Percentiles rank a stretch among this genome's conserved stretches.
Evolutionary conservation across 148 eudicot species (phyloP).

Genomic region (Limonium bicolor): DNA sequence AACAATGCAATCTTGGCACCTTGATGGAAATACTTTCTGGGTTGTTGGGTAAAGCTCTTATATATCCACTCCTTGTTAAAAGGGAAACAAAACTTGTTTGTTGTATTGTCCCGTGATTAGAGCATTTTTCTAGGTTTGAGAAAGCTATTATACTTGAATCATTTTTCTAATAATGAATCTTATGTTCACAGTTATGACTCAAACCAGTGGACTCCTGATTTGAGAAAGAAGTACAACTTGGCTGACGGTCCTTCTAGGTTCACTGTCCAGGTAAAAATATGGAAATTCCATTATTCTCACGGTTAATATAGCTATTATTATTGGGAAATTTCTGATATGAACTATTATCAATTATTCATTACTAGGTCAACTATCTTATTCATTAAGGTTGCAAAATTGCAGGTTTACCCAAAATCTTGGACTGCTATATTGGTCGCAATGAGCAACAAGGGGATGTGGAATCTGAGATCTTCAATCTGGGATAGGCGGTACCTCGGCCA

Average conservation of each 20-base stretch:
- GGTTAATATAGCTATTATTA: background rate
- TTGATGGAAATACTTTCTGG: constrained; percentile 69
- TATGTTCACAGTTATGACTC: constrained; percentile 40
- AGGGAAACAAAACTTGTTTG: no score
- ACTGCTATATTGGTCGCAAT: constrained; percentile 36
- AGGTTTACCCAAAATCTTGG: constrained; percentile 60
- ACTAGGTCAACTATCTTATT: background rate
- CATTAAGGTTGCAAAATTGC: background rate
- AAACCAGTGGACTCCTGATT: constrained; percentile 52
- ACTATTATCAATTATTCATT: no score
- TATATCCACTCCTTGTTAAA: no score
- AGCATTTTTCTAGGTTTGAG: no score
- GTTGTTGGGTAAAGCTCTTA: constrained; percentile 49
- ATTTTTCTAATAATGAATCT: constrained; percentile 8
- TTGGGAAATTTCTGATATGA: background rate
- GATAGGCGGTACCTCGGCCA: constrained; percentile 10
- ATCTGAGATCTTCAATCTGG: constrained; percentile 45
- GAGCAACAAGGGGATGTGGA: constrained; percentile 71
- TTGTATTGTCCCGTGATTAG: no score
- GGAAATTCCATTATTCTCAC: no score
- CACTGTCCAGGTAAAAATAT: constrained; percentile 30
- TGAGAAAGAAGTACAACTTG: constrained; percentile 26
- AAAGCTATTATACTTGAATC: no score
- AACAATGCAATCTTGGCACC: constrained; percentile 58
- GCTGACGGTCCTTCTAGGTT: constrained; percentile 43